Conservation (phyloP, 2,329 filamentous ascomycete genomes). For the Sporothrix inflata region DNA sequence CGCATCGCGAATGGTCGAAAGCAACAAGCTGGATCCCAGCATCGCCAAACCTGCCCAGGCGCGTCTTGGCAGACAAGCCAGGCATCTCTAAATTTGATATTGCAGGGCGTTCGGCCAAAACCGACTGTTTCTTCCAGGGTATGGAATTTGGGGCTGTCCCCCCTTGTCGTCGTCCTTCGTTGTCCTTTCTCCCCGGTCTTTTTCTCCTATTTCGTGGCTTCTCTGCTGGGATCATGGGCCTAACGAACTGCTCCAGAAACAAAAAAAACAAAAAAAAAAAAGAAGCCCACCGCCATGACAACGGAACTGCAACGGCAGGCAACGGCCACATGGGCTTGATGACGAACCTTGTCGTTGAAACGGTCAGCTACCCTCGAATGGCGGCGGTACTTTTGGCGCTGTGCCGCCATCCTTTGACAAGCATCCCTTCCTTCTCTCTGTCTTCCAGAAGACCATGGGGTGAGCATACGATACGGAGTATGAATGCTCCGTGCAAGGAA, state of each 20-base stretch:
- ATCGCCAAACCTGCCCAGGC: not conserved
- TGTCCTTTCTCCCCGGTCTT: slow-evolving; percentile 10
- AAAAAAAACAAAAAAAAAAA: not conserved
- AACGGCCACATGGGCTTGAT: not conserved
- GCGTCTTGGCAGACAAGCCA: slow-evolving; percentile 7
- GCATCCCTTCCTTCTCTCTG: not conserved
- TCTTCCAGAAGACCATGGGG: not conserved
- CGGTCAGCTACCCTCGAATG: not conserved
- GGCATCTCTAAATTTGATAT: not conserved
- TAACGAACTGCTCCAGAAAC: not conserved
- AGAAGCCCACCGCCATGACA: not conserved
- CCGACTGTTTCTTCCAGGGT: not conserved
- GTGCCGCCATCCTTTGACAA: not conserved
- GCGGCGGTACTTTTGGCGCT: not conserved
- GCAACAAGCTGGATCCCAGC: not conserved
- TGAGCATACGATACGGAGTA: not conserved
- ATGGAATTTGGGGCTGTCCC: not conserved
- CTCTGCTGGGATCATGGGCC: not conserved
- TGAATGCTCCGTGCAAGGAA: not conserved
- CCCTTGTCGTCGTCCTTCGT: not conserved
- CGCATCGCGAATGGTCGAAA: slow-evolving; percentile 3
- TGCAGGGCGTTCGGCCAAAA: slow-evolving; percentile 19
- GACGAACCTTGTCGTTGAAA: not conserved
- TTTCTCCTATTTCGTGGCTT: not conserved
- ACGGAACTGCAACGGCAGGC: slow-evolving; percentile 4